Base-by-base conservation (phyloP, 768 basidiomycete species). In the Stropharia rugosoannulata region DNA sequence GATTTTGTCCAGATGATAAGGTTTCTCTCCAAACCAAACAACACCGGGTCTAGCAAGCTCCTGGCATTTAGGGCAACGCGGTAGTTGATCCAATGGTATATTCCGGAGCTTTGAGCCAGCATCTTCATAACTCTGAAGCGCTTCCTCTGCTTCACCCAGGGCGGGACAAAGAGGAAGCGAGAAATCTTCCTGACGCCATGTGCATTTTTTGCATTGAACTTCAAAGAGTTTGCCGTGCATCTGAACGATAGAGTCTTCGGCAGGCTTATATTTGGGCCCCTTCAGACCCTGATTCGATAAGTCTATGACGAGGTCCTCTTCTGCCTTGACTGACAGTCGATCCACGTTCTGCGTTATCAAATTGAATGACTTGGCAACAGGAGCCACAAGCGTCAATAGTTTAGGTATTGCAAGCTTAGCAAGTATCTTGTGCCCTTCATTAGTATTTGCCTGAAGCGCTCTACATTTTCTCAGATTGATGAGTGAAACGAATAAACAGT, bases 211-310 rank as follows among this genome's bases (percentile, higher is more conserved):
- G 61, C 15, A 76, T 69, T 65, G 80, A 79, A 15, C 66, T 53
- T 76, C 74, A 61, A 77, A 73, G 11, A 81, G 59, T 16, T 72
- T 62, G 3, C 81, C 80, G 61, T 82, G 82, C 78, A 82, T 83
- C 64, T 83, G 76, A 32, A 78, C 57, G 11, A 71, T 3, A 62
- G 59, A 3, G 37, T 43, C 19, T 56, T 51, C 43, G 54, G 18
- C n/a, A 53, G 37, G 18, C 11, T 44, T 6, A 44, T 55, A 41
- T 15, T 41, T 19, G 13, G 35, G 36, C 1, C 36, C 11, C 6
- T 11, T 12, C 16, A 38, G 8, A 13, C 19, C 25, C 15, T 19
- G 37, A 11, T 27, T 25, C 19, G 18, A 3, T 25, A 41, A 39
- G 8, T 47, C 16, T 27, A 49, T 37, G 52, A 36, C n/a, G 38